phyloP scores from a whole-genome alignment of 2,329 filamentous ascomycete species.

The Curvularia eragrostidis region DNA sequence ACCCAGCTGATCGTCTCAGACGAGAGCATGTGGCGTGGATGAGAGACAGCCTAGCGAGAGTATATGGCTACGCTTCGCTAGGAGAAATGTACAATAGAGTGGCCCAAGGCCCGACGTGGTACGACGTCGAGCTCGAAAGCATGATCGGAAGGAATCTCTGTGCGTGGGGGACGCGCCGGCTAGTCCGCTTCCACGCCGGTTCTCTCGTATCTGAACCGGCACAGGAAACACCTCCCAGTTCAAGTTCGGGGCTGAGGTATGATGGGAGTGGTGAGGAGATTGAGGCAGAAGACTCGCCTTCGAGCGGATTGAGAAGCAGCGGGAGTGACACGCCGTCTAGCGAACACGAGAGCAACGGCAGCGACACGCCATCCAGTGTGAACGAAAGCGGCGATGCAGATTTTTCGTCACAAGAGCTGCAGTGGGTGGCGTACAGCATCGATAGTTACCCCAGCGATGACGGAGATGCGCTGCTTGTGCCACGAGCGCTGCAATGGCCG shows the following conservation, averaged over 20 bases:
- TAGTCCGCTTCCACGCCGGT: neutral
- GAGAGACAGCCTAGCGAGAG: neutral
- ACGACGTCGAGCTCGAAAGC: neutral
- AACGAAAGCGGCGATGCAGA: neutral
- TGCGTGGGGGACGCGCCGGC: neutral
- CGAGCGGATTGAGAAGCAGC: neutral
- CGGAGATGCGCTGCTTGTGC: neutral
- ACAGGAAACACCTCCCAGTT: neutral
- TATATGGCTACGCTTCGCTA: neutral
- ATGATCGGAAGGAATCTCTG: neutral
- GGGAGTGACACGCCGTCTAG: neutral
- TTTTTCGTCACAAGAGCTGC: neutral
- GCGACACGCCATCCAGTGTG: neutral
- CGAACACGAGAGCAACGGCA: neutral
- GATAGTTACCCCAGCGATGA: no score
- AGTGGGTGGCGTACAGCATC: neutral
- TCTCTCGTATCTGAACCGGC: neutral
- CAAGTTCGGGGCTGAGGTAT: neutral
- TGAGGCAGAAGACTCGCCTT: neutral
- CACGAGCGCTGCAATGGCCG: neutral
- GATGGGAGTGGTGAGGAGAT: neutral
- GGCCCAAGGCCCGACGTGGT: neutral
- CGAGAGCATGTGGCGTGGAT: neutral
- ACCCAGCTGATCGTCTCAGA: neutral
- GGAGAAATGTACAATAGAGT: neutral